Conservation (phyloP, 768 basidiomycete species). For the Suillus alpinus region DNA sequence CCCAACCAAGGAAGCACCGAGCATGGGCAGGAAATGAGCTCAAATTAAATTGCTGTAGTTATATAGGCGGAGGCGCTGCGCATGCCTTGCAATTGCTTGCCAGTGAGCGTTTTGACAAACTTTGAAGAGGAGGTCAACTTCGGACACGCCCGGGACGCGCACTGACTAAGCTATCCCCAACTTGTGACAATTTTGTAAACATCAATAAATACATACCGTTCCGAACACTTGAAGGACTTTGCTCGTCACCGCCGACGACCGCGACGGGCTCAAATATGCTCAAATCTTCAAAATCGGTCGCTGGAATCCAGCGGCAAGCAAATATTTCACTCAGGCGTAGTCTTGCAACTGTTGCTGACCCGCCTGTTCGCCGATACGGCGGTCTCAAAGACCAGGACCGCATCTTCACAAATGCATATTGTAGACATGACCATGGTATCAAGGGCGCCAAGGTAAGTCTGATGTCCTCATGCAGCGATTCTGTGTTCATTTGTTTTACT, state of each 20-base stretch:
- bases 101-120: no score
- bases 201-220: neutral
- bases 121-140: no score
- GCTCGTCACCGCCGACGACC: constrained; percentile 11
- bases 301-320: constrained; percentile 18
- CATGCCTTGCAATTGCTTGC: no score
- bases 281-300: constrained; percentile 25
- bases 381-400: constrained; percentile 93
- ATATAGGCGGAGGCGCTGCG: no score
- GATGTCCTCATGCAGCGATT: neutral
- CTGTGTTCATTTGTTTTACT: constrained; percentile 4
- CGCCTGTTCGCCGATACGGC: constrained; percentile 90
- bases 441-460: constrained; percentile 83
- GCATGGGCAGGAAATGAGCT: neutral
- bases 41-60: neutral
- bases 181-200: neutral
- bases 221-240: neutral
- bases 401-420: constrained; percentile 90
- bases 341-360: constrained; percentile 74
- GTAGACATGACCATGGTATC: constrained; percentile 84
- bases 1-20: neutral
- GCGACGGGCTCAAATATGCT: constrained; percentile 23
- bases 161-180: neutral
- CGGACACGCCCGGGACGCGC: neutral
- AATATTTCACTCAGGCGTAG: constrained; percentile 16